A percentile compares a stretch with the other conserved stretches of the same genome.
These are phyloP conservation scores for Globisporangium okanoganense DNA, from an alignment of 352 stramenopile genomes.

Conservation along the genomic window DNA sequence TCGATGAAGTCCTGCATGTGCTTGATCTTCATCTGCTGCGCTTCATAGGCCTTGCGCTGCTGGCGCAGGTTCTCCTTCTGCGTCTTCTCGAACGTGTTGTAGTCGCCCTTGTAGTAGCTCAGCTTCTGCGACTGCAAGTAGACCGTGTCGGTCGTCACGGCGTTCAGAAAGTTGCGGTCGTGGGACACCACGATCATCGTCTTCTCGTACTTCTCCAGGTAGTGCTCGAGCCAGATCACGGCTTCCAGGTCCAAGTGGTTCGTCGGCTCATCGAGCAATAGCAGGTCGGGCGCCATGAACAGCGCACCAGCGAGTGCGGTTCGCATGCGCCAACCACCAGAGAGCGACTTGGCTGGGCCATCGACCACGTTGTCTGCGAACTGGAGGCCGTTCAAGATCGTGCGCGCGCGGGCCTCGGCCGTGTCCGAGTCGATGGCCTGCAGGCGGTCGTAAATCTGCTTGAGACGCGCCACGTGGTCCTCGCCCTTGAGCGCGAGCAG, in stretches of 20 bases:
- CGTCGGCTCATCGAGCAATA: constrained; percentile 94
- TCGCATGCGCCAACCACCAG: constrained; percentile 93
- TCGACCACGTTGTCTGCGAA: constrained; percentile 92
- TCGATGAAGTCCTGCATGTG: constrained; percentile 98
- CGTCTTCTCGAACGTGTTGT: constrained; percentile 95
- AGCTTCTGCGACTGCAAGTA: constrained; percentile 92
- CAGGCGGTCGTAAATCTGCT: constrained; percentile 86
- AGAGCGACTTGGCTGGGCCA: constrained; percentile 88
- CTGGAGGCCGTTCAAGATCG: constrained; percentile 92
- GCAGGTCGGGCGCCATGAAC: constrained; percentile 94
- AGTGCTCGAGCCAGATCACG: constrained; percentile 92
- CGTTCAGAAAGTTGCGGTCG: constrained; percentile 96
- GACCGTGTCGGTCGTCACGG: constrained; percentile 95
- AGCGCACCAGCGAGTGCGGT: constrained; percentile 93
- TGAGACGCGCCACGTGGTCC: constrained; percentile 56
- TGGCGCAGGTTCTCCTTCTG: constrained; percentile 93
- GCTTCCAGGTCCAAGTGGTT: constrained; percentile 91
- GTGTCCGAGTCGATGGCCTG: constrained; percentile 88
- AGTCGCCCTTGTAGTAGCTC: constrained; percentile 93
- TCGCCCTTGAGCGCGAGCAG: constrained; percentile 42
- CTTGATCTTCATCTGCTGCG: constrained; percentile 85
- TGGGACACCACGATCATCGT: constrained; percentile 95
- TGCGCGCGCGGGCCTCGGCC: constrained; percentile 86
- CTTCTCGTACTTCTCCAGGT: constrained; percentile 90
- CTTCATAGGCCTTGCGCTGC: constrained; percentile 87